Evolutionary conservation across 2,329 filamentous ascomycete species (phyloP).

Genomic region (Hypoxylon sp.): DNA sequence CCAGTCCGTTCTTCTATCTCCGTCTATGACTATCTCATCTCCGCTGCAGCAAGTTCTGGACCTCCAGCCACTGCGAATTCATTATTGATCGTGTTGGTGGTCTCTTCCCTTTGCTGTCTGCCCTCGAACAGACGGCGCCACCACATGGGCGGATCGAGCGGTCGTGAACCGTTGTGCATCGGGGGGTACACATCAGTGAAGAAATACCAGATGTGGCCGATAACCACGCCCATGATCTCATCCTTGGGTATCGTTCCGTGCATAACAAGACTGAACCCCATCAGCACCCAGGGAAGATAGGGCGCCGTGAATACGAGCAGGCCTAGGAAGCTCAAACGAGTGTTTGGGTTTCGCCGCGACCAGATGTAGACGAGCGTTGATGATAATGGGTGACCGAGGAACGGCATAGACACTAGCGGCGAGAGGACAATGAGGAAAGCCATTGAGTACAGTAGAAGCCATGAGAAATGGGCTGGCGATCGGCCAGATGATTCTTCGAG

Average conservation of each 20-base stretch:
- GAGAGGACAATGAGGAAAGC: slow-evolving; percentile 84
- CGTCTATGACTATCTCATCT: slow-evolving; percentile 48
- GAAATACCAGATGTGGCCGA: slow-evolving; percentile 98
- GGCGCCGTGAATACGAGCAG: slow-evolving; percentile 93
- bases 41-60: slow-evolving; percentile 71
- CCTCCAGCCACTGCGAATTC: slow-evolving; percentile 73
- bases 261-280: slow-evolving; percentile 92
- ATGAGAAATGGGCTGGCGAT: slow-evolving; percentile 93
- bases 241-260: slow-evolving; percentile 93
- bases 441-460: slow-evolving; percentile 90
- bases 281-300: slow-evolving; percentile 95
- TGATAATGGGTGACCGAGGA: slow-evolving; percentile 92
- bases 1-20: neutral
- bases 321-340: slow-evolving; percentile 88
- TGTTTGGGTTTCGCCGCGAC: slow-evolving; percentile 94
- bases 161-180: slow-evolving; percentile 85
- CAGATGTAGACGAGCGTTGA: slow-evolving; percentile 98
- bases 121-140: slow-evolving; percentile 89
- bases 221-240: slow-evolving; percentile 94
- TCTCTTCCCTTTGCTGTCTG: slow-evolving; percentile 62
- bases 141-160: slow-evolving; percentile 90
- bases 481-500: slow-evolving; percentile 95
- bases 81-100: slow-evolving; percentile 70
- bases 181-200: slow-evolving; percentile 97
- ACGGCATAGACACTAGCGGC: slow-evolving; percentile 90